Base-by-base conservation (phyloP, 2,329 filamentous ascomycete genomes). In the Xylaria sp. region DNA sequence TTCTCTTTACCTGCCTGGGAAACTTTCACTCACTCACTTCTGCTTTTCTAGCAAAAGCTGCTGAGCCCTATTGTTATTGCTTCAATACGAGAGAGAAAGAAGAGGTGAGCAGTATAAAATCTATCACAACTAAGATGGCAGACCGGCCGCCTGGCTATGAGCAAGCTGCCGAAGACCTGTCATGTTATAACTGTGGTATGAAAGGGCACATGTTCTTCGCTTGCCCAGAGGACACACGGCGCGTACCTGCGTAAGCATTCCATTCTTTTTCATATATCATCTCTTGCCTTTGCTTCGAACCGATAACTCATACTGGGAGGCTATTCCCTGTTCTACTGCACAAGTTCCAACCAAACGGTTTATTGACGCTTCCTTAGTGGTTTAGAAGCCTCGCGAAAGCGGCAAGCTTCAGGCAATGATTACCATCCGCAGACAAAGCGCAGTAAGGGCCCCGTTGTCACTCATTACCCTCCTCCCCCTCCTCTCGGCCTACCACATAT, bases 141-240 rank as follows among this genome's bases (percentile, higher is more conserved):
- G 72, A 75, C 62, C 71, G 62, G 49, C 73, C 74, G 18, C 75
- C 77, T 18, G 76, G 76, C 59, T 74, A 74, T 61, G 74, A 74
- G 67, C 67, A 75, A 43, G 71, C 70, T n/a, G 73, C 70, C 41
- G 75, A 76, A 61, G 76, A 78, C 23, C 75, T 68, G 18, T 73
- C 74, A 13, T 79, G 78, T 60, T 79, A 79, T 52, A 79, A 79
- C 61, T 79, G 78, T 71, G 78, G 78, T 49, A 71, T 78, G 69
- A 74, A 72, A 56, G 78, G 78, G 23, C 78, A 79, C 68, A 68
- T 78, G 67, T 78, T 79, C 63, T 76, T 73, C 41, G 77, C 78
- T 56, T 79, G 78, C 60, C 77, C 78, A 10, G 77, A 79, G 64
- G 77, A 78, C 43, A 75, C 77, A 52, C 66, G 78, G 60, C 73